Evolutionary conservation across 2,329 filamentous ascomycete species (phyloP).

Genomic region (Ascochyta koolunga): DNA sequence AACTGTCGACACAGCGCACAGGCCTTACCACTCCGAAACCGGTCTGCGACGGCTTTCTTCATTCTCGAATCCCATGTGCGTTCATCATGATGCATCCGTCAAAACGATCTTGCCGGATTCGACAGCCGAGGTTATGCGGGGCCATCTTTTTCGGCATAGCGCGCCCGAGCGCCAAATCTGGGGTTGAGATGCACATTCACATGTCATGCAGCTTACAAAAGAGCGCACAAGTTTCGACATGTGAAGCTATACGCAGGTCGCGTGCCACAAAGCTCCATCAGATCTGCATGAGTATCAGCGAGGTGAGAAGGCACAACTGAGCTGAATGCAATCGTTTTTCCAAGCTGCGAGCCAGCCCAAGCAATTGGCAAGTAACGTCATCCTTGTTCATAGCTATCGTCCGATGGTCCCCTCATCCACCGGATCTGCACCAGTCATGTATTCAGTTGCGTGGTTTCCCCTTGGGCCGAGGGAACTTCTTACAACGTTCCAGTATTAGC

Average conservation of each 20-base stretch:
- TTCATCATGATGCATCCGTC: slow-evolving; percentile 10
- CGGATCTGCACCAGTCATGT: slow-evolving; percentile 16
- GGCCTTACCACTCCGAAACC: background rate
- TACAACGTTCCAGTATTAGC: slow-evolving; percentile 17
- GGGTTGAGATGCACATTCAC: slow-evolving; percentile 35
- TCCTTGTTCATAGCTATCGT: slow-evolving; percentile 26
- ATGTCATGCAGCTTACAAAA: slow-evolving; percentile 28
- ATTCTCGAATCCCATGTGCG: background rate
- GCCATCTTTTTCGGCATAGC: slow-evolving; percentile 6
- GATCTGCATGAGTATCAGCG: background rate
- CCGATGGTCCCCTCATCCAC: slow-evolving; percentile 31
- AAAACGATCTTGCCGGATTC: slow-evolving; percentile 12
- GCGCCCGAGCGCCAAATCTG: slow-evolving; percentile 9
- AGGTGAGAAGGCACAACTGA: background rate
- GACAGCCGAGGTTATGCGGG: slow-evolving; percentile 22
- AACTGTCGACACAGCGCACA: background rate
- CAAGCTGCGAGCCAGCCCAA: slow-evolving; percentile 22
- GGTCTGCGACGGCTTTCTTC: background rate
- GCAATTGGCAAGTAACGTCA: slow-evolving; percentile 45
- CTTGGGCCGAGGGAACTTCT: slow-evolving; percentile 42
- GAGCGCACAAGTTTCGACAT: slow-evolving; percentile 27
- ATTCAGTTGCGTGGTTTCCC: slow-evolving; percentile 26
- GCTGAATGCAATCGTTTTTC: background rate
- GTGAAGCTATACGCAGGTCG: slow-evolving; percentile 37
- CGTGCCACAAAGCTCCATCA: slow-evolving; percentile 18